phyloP scores from a whole-genome alignment of 2,329 filamentous ascomycete genomes.

The Alternaria burnsii region DNA sequence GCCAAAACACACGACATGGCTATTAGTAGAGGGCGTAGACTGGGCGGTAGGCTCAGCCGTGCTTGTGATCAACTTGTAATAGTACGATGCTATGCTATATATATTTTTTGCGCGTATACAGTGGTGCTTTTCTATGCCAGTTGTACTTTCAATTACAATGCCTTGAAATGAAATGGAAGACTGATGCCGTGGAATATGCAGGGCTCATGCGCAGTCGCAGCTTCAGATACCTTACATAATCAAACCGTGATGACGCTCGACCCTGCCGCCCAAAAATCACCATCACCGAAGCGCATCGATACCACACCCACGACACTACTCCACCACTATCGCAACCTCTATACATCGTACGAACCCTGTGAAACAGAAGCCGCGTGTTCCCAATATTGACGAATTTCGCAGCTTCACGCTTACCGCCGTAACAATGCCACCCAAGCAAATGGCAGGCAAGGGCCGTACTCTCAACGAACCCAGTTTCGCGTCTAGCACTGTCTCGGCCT shows the following conservation, averaged over 20 bases:
- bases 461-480: conserved; percentile 52
- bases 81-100: conserved; percentile 12
- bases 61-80: conserved; percentile 28
- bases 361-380: not conserved
- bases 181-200: not conserved
- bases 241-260: conserved; percentile 20
- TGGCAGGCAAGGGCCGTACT: conserved; percentile 37
- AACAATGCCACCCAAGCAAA: conserved; percentile 44
- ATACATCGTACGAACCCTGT: conserved; percentile 11
- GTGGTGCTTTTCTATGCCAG: not conserved
- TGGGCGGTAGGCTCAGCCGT: conserved; percentile 13
- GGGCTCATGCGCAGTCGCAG: not conserved
- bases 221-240: conserved; percentile 5
- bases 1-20: conserved; percentile 12
- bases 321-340: not conserved
- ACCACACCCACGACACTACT: conserved; percentile 14
- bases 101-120: not conserved
- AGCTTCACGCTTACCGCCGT: conserved; percentile 4
- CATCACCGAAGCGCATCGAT: conserved; percentile 31
- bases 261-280: conserved; percentile 31
- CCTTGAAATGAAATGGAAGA: not conserved
- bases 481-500: conserved; percentile 48
- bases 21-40: conserved; percentile 8
- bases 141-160: not conserved
- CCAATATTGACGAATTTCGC: not conserved